These are phyloP conservation scores for Clonostachys rosea DNA, from an alignment of 2,329 filamentous ascomycete genomes.

Conservation along the genomic window DNA sequence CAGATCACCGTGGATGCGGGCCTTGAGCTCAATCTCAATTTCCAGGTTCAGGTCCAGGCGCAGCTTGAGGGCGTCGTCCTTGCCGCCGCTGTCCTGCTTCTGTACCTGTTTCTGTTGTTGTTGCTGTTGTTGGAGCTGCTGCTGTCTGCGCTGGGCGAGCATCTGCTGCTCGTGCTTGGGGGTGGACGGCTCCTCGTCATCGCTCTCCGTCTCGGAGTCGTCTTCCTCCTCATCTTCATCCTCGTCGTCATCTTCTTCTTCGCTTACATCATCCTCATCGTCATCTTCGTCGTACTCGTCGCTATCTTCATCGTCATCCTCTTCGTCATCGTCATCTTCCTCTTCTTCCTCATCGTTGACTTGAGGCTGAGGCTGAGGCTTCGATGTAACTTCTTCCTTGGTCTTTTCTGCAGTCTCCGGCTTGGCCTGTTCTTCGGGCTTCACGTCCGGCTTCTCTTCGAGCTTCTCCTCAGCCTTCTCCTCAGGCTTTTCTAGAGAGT, in stretches of 20 bases:
- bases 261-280: conserved; percentile 1
- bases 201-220: conserved; percentile 3
- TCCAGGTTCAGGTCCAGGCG: conserved; percentile 69
- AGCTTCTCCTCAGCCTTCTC: not conserved
- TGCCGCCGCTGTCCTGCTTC: conserved; percentile 1
- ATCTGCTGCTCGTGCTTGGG: conserved; percentile 3
- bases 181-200: conserved; percentile 6
- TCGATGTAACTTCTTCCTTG: too few relatives aligned
- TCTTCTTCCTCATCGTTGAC: not conserved
- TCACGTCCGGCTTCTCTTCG: not conserved
- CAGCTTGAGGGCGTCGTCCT: conserved; percentile 5
- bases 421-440: too few relatives aligned
- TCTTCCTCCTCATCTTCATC: conserved; percentile 1
- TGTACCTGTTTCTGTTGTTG: conserved; percentile 7
- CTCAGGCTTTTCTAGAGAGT: not conserved
- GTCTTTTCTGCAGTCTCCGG: too few relatives aligned
- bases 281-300: conserved; percentile 1
- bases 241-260: conserved; percentile 1
- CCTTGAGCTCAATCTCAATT: conserved; percentile 75
- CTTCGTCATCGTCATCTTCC: not conserved
- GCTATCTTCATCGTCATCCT: not conserved
- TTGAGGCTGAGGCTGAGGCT: too few relatives aligned
- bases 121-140: conserved; percentile 3
- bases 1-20: conserved; percentile 73
- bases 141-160: conserved; percentile 1